A percentile compares a stretch with the other conserved stretches of the same genome.
These are phyloP conservation scores for Metschnikowia corniflorae DNA, from an alignment of 805 yeast genomes.

Conservation along the genomic window DNA sequence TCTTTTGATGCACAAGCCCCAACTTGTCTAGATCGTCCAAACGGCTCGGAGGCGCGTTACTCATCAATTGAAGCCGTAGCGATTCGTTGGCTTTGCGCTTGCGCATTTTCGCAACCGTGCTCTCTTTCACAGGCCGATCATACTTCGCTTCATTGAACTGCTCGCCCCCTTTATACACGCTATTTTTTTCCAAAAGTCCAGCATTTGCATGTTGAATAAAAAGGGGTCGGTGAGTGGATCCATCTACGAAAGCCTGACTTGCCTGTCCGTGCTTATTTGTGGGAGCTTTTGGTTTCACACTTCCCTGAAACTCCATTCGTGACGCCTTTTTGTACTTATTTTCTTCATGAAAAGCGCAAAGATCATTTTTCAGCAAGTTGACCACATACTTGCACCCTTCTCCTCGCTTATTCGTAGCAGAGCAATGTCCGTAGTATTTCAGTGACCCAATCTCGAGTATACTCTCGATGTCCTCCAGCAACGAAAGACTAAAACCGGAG, in stretches of 20 bases:
- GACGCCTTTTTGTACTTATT: slow-evolving; percentile 46
- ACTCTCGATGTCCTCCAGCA: slow-evolving; percentile 47
- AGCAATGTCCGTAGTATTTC: slow-evolving; percentile 65
- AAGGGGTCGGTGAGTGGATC: slow-evolving; percentile 22
- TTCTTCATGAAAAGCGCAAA: slow-evolving; percentile 75
- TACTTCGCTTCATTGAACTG: slow-evolving; percentile 18
- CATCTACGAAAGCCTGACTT: slow-evolving; percentile 17
- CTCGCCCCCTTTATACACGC: slow-evolving; percentile 17
- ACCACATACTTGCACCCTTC: slow-evolving; percentile 62
- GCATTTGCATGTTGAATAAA: slow-evolving; percentile 18
- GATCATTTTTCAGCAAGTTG: slow-evolving; percentile 47
- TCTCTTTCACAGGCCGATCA: slow-evolving; percentile 18
- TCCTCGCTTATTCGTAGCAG: slow-evolving; percentile 39
- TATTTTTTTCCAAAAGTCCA: slow-evolving; percentile 16
- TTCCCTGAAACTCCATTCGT: slow-evolving; percentile 73
- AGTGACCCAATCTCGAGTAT: slow-evolving; percentile 74
- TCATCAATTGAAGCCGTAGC: slow-evolving; percentile 13
- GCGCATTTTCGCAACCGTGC: slow-evolving; percentile 16
- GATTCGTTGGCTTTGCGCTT: slow-evolving; percentile 17
- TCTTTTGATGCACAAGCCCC: slow-evolving; percentile 19
- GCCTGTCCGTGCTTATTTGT: slow-evolving; percentile 32
- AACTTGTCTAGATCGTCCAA: slow-evolving; percentile 16
- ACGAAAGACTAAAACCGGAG: slow-evolving; percentile 48
- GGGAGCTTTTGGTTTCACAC: slow-evolving; percentile 56
- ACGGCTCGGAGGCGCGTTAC: slow-evolving; percentile 12